These are phyloP conservation scores for Leptographium galeiforme DNA, from an alignment of 2,329 filamentous ascomycete genomes.

Conservation along the genomic window DNA sequence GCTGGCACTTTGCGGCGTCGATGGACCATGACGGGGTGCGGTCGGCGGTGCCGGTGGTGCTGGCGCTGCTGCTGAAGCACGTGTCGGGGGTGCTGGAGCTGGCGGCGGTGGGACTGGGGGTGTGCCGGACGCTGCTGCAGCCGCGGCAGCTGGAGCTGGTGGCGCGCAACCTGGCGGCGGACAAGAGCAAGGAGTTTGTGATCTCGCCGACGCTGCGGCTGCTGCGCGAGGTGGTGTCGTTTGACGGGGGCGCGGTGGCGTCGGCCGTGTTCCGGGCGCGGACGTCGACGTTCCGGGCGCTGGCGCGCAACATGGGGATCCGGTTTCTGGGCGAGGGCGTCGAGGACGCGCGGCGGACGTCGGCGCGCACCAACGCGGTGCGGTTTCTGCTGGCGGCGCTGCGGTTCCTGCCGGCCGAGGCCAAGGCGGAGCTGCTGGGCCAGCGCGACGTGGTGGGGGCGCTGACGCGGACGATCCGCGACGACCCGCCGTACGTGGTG, in stretches of 20 bases:
- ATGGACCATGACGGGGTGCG: conserved; percentile 69
- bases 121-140: conserved; percentile 73
- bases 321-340: conserved; percentile 42
- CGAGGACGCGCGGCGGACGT: conserved; percentile 58
- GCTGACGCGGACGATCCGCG: conserved; percentile 63
- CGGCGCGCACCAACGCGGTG: conserved; percentile 70
- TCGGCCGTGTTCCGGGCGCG: conserved; percentile 64
- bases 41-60: conserved; percentile 65
- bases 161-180: conserved; percentile 62
- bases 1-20: conserved; percentile 72
- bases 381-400: conserved; percentile 69
- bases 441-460: conserved; percentile 58
- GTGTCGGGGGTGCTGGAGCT: conserved; percentile 64
- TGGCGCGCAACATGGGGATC: conserved; percentile 72
- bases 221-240: conserved; percentile 69
- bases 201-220: conserved; percentile 81
- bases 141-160: conserved; percentile 70
- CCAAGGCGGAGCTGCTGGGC: conserved; percentile 71
- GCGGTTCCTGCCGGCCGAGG: conserved; percentile 61
- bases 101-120: conserved; percentile 57
- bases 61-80: conserved; percentile 70
- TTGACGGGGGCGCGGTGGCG: conserved; percentile 75
- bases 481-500: conserved; percentile 64
- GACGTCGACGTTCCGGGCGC: conserved; percentile 63
- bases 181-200: conserved; percentile 73